Base-by-base conservation (phyloP, 192 early-diverging fungal genomes). In the Powellomyces hirtus region DNA sequence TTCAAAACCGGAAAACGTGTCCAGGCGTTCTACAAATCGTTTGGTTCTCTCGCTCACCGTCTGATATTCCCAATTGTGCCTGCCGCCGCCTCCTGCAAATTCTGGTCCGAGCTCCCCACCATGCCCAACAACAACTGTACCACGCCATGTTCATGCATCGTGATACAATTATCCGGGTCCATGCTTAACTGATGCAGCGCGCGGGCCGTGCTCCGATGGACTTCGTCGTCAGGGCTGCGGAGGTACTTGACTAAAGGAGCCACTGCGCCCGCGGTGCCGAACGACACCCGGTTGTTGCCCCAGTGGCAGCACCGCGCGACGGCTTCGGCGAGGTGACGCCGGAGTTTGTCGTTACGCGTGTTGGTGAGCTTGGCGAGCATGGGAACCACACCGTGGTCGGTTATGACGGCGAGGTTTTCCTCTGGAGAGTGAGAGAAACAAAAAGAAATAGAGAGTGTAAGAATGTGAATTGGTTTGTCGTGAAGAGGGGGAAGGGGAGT, bases 131-230 rank as follows among this genome's bases (percentile, higher is more conserved):
- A 52, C 16, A 88, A 73, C 70, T 88, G 84, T 2, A 88, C 86
- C 13, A 88, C 86, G 14, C 86, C 86, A 65, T 88, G 73, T 61
- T 88, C 86, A 55, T 88, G 86, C 86, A 88, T 88, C 2, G 86
- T 86, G 18, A 88, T 84, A 72, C 86, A 88, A 58, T 88, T 88
- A 56, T 88, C 85, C 27, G 86, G 74, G 73, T 88, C 86, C 86
- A 85, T 87, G 13, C 83, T 86, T n/a, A 88, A 71, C 71, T 88
- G 86, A 70, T 87, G 85, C 72, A 88, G 71, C 11, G 86, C 86
- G 20, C 83, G 52, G 10, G 86, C 86, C 2, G 86, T 87, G 6
- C 78, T 76, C n/a, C 83, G 37, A 61, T 88, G 86, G 0, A 88
- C 86, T 20, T 85, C 82, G 20, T 81, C 78, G 68, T 88, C 86